Evolutionary conservation across 2,329 filamentous ascomycete species (phyloP), one percentile per base, ranked within the genome.

Genomic region (Colletotrichum sp.): DNA sequence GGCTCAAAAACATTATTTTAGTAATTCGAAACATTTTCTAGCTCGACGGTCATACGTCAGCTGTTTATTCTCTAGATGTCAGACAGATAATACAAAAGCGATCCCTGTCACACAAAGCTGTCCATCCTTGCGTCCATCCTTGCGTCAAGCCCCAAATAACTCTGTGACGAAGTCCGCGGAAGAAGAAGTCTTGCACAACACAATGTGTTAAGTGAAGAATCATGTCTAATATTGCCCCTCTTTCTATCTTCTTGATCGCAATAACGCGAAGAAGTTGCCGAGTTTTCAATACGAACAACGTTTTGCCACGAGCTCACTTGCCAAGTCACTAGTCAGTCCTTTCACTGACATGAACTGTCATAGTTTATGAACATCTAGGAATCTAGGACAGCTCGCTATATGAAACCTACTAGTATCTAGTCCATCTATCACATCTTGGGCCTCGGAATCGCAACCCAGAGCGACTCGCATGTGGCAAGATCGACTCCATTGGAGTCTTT

Each of bases 401-500:
- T 52, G 2, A 21, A 52, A 21, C 43, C 43, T 21, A 7, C 43
- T 52, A 13, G 10, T 21, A 4, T 52, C 18, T 10, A 52, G 10
- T 4, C 43, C 58, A 36, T 30, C 21, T 12, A 1, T 61, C 58
- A 76, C 3, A 76, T 67, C 62, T 72, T 77, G 1, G 66, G 26
- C 36, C 59, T 71, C 7, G 66, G 55, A 14, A 77, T 64, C 3
- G 69, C 65, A 4, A 77, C 58, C 76, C 73, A 77, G 4, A 76
- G 24, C 14, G 76, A 67, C 21, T 74, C 73, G 30, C 81, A 82
- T 24, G 74, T 81, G 1, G 81, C 84, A 68, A 85, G 56, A 14
- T 81, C 80, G 14, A 77, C 68, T 0, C 82, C 84, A 3, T 79
- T 75, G 18, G 80, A 79, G 55, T 84, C 79, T 28, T 74, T 81